These are phyloP conservation scores for Fusarium lateritium DNA, from an alignment of 2,329 filamentous ascomycete genomes.

Conservation along the genomic window DNA sequence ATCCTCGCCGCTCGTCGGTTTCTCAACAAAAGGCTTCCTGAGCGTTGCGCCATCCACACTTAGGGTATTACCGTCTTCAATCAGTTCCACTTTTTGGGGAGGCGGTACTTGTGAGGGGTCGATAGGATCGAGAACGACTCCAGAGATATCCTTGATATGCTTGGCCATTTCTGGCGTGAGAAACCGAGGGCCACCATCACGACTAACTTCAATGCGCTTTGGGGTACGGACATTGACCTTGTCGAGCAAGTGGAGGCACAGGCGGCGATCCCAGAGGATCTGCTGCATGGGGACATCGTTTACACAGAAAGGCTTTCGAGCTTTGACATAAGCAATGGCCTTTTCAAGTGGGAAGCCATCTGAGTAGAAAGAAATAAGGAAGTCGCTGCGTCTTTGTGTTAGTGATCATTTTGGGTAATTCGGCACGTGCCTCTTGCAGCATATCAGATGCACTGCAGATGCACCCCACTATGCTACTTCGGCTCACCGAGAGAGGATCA, in stretches of 20 bases:
- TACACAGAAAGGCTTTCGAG: conserved; percentile 95
- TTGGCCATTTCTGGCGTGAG: conserved; percentile 85
- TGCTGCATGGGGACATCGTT: conserved; percentile 99
- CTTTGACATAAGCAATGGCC: conserved; percentile 93
- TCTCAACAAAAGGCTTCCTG: conserved; percentile 96
- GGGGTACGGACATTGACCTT: conserved; percentile 92
- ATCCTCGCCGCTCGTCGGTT: conserved; percentile 97
- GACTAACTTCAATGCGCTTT: conserved; percentile 88
- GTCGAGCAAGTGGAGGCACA: conserved; percentile 91
- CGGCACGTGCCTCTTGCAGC: conserved; percentile 48
- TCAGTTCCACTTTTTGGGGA: conserved; percentile 82
- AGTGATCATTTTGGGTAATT: conserved; percentile 45
- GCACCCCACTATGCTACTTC: conserved; percentile 53
- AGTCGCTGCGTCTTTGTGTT: conserved; percentile 72
- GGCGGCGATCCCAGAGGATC: conserved; percentile 92
- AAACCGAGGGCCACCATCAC: conserved; percentile 89
- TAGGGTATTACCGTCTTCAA: conserved; percentile 91
- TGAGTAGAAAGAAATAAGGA: conserved; percentile 97
- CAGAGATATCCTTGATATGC: conserved; percentile 84
- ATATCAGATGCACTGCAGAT: conserved; percentile 27
- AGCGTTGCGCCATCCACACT: conserved; percentile 87
- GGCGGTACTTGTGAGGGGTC: conserved; percentile 74
- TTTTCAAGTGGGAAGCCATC: conserved; percentile 98
- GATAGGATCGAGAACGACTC: conserved; percentile 79
- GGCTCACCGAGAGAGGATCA: conserved; percentile 52